phyloP scores from a whole-genome alignment of 2,329 filamentous ascomycete genomes.

The Neonectria punicea region DNA sequence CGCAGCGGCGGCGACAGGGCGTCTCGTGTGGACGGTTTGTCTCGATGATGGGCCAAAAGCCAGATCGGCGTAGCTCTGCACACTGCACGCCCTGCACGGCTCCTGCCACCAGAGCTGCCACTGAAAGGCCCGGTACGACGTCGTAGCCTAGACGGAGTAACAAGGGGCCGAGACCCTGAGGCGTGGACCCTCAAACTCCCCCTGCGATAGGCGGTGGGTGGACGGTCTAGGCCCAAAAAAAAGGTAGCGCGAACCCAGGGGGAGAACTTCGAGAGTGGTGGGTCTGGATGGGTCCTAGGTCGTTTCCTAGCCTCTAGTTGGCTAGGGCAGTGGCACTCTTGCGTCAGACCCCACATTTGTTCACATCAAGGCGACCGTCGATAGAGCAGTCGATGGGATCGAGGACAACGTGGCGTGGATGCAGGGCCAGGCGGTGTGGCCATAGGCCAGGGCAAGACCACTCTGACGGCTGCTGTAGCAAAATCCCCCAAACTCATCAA shows the following conservation, averaged over 20 bases:
- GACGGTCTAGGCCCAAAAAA: neutral
- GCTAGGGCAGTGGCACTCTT: neutral
- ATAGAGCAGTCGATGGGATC: neutral
- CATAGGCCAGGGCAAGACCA: neutral
- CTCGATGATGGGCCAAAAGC: constrained; percentile 50
- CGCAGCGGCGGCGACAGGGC: neutral
- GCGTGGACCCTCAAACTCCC: neutral
- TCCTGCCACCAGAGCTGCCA: neutral
- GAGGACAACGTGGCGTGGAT: neutral
- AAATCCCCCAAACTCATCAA: neutral
- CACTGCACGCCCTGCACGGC: neutral
- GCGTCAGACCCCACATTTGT: neutral
- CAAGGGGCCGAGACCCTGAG: neutral
- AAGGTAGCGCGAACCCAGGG: neutral
- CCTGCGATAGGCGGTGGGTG: neutral
- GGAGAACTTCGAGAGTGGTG: neutral
- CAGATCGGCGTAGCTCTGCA: constrained; percentile 42
- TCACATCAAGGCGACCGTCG: neutral
- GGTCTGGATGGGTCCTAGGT: neutral
- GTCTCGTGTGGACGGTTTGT: neutral
- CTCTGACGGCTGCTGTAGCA: constrained; percentile 1
- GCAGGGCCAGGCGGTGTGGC: neutral
- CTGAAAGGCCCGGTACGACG: neutral
- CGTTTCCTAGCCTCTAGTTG: neutral
- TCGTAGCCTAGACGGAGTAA: neutral